Evolutionary conservation across 2,329 filamentous ascomycete species (phyloP).

Genomic region (Colletotrichum tanaceti): DNA sequence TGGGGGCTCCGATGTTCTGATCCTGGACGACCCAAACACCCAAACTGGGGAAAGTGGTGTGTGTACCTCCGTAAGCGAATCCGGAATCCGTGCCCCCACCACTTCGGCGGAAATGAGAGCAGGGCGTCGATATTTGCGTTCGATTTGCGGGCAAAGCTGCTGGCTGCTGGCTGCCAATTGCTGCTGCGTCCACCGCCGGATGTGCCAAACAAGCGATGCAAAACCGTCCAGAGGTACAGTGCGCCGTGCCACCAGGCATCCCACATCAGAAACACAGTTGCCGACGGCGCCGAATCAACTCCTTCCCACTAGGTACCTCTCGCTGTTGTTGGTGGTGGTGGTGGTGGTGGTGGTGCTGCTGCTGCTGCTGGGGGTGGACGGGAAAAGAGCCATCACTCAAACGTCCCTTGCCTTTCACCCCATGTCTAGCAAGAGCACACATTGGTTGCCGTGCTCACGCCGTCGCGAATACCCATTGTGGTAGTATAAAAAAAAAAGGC

Average conservation of each 20-base stretch:
- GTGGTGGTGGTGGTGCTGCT: no score
- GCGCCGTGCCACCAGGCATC: slow-evolving; percentile 16
- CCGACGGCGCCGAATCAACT: slow-evolving; percentile 26
- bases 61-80: no score
- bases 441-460: slow-evolving; percentile 5
- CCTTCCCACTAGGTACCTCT: neutral
- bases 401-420: slow-evolving; percentile 15
- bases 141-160: slow-evolving; percentile 13
- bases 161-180: no score
- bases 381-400: neutral
- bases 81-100: slow-evolving; percentile 20
- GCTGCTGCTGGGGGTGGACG: neutral
- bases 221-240: slow-evolving; percentile 19
- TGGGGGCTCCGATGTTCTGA: neutral
- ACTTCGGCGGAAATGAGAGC: slow-evolving; percentile 1
- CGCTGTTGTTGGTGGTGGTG: no score
- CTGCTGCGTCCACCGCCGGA: slow-evolving; percentile 2
- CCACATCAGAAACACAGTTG: slow-evolving; percentile 29
- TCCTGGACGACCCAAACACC: neutral
- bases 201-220: slow-evolving; percentile 16
- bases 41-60: neutral
- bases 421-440: slow-evolving; percentile 5
- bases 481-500: neutral
- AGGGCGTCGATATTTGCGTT: slow-evolving; percentile 16
- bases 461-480: neutral